Percentiles rank a stretch among this genome's conserved stretches.
Conservation (phyloP, 495 filamentous ascomycete species). For the Penicillium lagena region DNA sequence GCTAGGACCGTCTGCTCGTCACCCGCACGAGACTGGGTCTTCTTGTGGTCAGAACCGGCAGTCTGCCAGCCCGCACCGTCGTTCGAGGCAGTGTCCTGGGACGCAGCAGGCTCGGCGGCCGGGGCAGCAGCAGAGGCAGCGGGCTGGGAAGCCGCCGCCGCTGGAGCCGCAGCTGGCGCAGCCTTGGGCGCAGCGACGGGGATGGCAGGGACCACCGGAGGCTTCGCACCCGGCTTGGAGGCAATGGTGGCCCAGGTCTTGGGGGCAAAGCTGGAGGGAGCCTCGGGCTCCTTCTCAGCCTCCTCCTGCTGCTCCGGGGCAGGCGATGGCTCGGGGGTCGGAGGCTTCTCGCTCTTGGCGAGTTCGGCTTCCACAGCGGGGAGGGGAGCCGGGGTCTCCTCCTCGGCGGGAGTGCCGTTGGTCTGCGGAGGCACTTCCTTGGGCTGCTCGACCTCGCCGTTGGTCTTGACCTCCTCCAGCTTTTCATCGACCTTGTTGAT, state of each 20-base stretch:
- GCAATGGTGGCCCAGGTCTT: constrained; percentile 92
- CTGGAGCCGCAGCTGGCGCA: constrained; percentile 24
- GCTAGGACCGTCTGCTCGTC: constrained; percentile 67
- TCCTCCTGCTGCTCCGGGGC: constrained; percentile 29
- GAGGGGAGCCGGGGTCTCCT: constrained; percentile 22
- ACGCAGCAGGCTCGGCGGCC: constrained; percentile 23
- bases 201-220: constrained; percentile 24
- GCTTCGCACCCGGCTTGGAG: constrained; percentile 30
- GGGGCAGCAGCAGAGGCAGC: constrained; percentile 33
- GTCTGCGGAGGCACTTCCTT: constrained; percentile 30
- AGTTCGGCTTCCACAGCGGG: constrained; percentile 41
- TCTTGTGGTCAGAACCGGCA: constrained; percentile 68
- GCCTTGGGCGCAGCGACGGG: constrained; percentile 34
- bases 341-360: constrained; percentile 45
- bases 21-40: constrained; percentile 61
- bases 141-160: constrained; percentile 23
- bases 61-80: constrained; percentile 68
- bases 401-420: constrained; percentile 34
- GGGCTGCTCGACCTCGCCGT: constrained; percentile 21
- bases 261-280: constrained; percentile 46
- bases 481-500: constrained; percentile 54
- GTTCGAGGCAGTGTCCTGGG: constrained; percentile 40
- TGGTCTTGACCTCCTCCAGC: constrained; percentile 41
- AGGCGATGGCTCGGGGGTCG: constrained; percentile 43
- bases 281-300: constrained; percentile 34